A percentile compares a stretch with the other conserved stretches of the same genome.
These are phyloP conservation scores for Pichia sp. DNA, from an alignment of 1,139 yeast genomes.

Conservation along the genomic window DNA sequence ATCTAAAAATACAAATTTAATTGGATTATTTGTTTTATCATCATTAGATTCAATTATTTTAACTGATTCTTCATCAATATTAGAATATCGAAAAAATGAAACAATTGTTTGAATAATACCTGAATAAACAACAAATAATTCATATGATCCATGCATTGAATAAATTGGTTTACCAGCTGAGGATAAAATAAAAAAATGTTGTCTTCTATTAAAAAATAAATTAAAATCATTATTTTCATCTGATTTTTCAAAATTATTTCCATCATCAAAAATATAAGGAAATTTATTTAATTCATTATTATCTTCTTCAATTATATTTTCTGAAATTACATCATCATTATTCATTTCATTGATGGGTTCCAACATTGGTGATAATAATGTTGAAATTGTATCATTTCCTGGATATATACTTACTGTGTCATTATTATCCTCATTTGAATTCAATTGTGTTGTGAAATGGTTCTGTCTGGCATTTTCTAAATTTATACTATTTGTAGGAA, in stretches of 20 bases:
- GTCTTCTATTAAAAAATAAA: constrained; percentile 40
- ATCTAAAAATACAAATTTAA: constrained; percentile 55
- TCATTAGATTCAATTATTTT: constrained; percentile 36
- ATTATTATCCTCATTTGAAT: neutral
- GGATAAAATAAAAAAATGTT: constrained; percentile 79
- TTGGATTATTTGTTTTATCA: constrained; percentile 22
- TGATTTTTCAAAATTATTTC: constrained; percentile 20
- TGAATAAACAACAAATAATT: constrained; percentile 63
- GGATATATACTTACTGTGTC: constrained; percentile 1
- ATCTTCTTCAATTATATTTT: neutral
- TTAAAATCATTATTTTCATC: constrained; percentile 26
- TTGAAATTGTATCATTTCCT: constrained; percentile 6
- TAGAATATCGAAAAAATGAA: constrained; percentile 48
- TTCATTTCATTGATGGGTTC: neutral
- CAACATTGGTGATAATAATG: constrained; percentile 11
- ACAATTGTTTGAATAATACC: constrained; percentile 66
- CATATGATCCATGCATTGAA: constrained; percentile 72
- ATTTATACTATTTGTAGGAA: constrained; percentile 9
- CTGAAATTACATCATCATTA: neutral
- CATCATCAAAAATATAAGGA: constrained; percentile 16
- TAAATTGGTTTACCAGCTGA: constrained; percentile 92
- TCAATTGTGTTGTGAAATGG: neutral
- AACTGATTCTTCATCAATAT: constrained; percentile 28
- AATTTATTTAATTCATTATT: constrained; percentile 7
- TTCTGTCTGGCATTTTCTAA: constrained; percentile 7